These are phyloP conservation scores for Mortierella sp. DNA, from an alignment of 371 early-diverging fungal genomes.

Conservation along the genomic window DNA sequence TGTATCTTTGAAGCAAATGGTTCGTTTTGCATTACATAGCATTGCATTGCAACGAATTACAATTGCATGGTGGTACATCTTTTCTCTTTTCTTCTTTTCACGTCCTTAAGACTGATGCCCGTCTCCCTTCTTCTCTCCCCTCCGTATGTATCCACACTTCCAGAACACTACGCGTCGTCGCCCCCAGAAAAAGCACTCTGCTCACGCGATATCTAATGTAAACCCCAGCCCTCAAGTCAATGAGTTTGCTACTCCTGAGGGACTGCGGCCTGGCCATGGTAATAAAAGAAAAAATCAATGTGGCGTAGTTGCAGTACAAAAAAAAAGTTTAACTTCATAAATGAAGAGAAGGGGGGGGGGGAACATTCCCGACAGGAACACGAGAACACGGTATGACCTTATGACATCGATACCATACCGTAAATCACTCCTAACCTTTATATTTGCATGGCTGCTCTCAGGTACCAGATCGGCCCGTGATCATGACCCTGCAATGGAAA, in stretches of 20 bases:
- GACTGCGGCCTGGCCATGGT: slow-evolving; percentile 34
- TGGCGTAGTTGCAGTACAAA: not conserved
- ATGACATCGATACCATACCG: not conserved
- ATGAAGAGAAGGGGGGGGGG: not conserved
- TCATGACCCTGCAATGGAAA: slow-evolving; percentile 14
- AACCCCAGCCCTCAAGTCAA: slow-evolving; percentile 13
- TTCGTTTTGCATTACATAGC: slow-evolving; percentile 7
- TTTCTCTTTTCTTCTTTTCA: not conserved
- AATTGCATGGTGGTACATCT: slow-evolving; percentile 5
- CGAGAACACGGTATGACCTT: not conserved
- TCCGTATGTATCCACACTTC: not conserved
- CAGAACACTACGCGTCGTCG: slow-evolving; percentile 42
- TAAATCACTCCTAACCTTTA: not conserved
- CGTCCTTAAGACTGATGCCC: not conserved
- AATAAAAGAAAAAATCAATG: slow-evolving; percentile 10
- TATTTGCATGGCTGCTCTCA: not conserved
- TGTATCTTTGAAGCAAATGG: not conserved
- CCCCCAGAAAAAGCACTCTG: slow-evolving; percentile 29
- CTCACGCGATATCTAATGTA: slow-evolving; percentile 20
- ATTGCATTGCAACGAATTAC: not conserved
- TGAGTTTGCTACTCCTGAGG: slow-evolving; percentile 7
- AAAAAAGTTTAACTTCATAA: slow-evolving; percentile 12
- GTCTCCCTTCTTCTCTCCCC: not conserved
- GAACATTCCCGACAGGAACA: slow-evolving; percentile 5
- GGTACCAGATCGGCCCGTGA: slow-evolving; percentile 11